Percentiles rank a stretch among this genome's conserved stretches.
These are phyloP conservation scores for Coniochaeta sp. DNA, from an alignment of 2,329 filamentous ascomycete genomes.

Conservation along the genomic window DNA sequence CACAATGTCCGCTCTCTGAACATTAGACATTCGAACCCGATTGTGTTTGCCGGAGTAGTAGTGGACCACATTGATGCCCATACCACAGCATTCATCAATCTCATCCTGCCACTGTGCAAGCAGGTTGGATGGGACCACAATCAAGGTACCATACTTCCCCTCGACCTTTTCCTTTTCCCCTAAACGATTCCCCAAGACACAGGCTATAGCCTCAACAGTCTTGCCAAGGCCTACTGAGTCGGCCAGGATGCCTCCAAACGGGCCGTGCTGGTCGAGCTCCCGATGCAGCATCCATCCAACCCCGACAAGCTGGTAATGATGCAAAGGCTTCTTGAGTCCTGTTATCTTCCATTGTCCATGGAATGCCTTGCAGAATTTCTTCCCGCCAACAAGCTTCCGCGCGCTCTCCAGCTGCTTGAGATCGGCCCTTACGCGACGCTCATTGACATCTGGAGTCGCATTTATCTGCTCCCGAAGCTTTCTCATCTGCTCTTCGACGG, in stretches of 20 bases:
- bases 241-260: conserved; percentile 47
- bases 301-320: conserved; percentile 42
- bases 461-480: background rate
- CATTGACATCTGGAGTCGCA: background rate
- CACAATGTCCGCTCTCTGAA: background rate
- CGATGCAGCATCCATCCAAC: conserved; percentile 45
- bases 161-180: conserved; percentile 21
- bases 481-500: background rate
- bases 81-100: conserved; percentile 12
- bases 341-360: conserved; percentile 21
- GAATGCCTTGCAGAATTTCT: background rate
- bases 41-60: conserved; percentile 1
- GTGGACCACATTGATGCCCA: conserved; percentile 9
- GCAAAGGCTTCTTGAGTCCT: conserved; percentile 38
- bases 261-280: conserved; percentile 30
- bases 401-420: background rate
- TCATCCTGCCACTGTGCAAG: conserved; percentile 22
- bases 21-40: background rate
- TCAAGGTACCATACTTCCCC: conserved; percentile 27
- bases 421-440: background rate
- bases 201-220: conserved; percentile 41
- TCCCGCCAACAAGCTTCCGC: background rate
- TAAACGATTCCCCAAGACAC: conserved; percentile 28
- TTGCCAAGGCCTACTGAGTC: conserved; percentile 62
- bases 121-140: conserved; percentile 19